Evolutionary conservation across 2,329 filamentous ascomycete genomes (phyloP), one percentile per base, ranked within the genome.

Genomic region (Monascus ruber): DNA sequence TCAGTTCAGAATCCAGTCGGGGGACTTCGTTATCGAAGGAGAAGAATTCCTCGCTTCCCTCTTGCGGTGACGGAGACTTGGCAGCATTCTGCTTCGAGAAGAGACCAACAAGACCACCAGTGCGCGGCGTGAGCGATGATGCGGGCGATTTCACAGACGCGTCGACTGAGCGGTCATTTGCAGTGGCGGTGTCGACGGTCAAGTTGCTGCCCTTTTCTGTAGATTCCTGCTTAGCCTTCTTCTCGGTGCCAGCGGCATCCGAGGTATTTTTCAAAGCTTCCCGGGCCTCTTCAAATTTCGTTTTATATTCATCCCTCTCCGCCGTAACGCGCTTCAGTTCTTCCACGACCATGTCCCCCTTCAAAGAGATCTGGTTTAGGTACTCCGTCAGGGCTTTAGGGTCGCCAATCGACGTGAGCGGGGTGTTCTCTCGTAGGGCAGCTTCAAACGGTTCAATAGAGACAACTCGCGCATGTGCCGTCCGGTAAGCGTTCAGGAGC

Each of bases 401-500:
- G 43, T 98, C 91, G 49, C 72, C 74, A 51, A 98, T 94, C 10
- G 86, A 89, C 4, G 85, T 84, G 29, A 96, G 69, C 2, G 91
- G 89, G 0, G 91, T 98, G 52, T 94, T 85, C 58, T 98, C 91
- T 51, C 86, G 85, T 5, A 98, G 72, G 1, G 83, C 81, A 39
- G 85, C 81, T 64, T 98, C 91, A 59, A 98, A 98, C 0, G 86
- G 83, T 55, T 96, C 91, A 53, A 96, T 93, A 2, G 83, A 78
- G 8, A 83, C 78, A 33, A 88, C 85, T 37, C 87, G 80, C 41
- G 84, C 78, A 66, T 98, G 89, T 11, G 91, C 91, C 47, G 88
- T 81, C 45, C 87, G 79, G 63, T 98, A 98, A 6, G 89, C 94
- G 41, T 86, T 82, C 36, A 96, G 71, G 1, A 98, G 72, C 54